Evolutionary conservation across 331 rosid species (phyloP).

Genomic region (Quercus tomentella): DNA sequence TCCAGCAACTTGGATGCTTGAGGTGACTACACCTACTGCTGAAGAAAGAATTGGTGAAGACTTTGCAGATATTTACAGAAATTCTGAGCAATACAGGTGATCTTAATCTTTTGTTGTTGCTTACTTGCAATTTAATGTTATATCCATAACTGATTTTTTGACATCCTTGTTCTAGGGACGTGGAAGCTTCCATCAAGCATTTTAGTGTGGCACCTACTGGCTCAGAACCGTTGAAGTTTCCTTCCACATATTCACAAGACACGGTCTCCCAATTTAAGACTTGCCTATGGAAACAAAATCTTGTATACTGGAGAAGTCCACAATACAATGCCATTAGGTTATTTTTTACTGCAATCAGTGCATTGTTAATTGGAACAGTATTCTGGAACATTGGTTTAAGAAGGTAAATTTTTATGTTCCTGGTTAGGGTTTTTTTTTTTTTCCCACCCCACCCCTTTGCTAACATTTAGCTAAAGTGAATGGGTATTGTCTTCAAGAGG

Average conservation of each 20-base stretch:
- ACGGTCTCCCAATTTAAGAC: conserved; percentile 34
- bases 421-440: background rate
- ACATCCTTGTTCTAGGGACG: conserved; percentile 43
- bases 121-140: background rate
- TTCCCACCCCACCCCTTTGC: background rate
- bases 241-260: conserved; percentile 45
- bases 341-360: conserved; percentile 60
- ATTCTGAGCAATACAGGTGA: conserved; percentile 65
- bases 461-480: background rate
- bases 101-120: background rate
- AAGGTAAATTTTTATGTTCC: conserved; percentile 41
- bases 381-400: conserved; percentile 72
- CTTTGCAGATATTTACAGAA: conserved; percentile 44
- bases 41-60: conserved; percentile 58
- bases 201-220: conserved; percentile 50
- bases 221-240: conserved; percentile 54
- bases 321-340: conserved; percentile 72
- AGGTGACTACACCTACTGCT: conserved; percentile 64
- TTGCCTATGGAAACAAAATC: conserved; percentile 84
- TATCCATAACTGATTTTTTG: conserved; percentile 1
- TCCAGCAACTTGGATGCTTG: conserved; percentile 98
- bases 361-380: conserved; percentile 59
- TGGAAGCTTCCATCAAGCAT: conserved; percentile 56
- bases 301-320: conserved; percentile 93
- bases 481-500: background rate